Conservation (phyloP, 208 protist genomes). For the Wallacemonas collosoma region DNA sequence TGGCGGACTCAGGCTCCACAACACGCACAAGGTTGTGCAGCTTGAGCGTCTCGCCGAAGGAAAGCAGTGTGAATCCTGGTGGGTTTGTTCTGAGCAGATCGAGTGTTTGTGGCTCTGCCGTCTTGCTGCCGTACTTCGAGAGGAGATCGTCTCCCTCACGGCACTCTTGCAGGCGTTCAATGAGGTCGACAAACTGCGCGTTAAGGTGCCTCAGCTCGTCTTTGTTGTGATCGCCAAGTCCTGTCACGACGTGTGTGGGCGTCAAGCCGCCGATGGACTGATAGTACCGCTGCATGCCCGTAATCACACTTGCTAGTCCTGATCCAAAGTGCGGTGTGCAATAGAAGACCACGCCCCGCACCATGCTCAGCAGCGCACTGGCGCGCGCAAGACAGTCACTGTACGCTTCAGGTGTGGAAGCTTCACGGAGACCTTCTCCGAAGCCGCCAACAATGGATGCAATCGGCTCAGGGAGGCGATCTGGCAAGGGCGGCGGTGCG, state of each 20-base stretch:
- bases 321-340: slow-evolving; percentile 76
- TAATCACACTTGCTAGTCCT: slow-evolving; percentile 57
- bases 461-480: slow-evolving; percentile 9
- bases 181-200: slow-evolving; percentile 53
- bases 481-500: slow-evolving; percentile 16
- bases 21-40: slow-evolving; percentile 53
- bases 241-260: slow-evolving; percentile 56
- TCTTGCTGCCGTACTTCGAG: slow-evolving; percentile 4
- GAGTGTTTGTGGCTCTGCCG: not conserved
- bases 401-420: slow-evolving; percentile 1
- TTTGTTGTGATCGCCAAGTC: slow-evolving; percentile 63
- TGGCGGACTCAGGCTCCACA: slow-evolving; percentile 65
- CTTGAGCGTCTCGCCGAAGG: slow-evolving; percentile 61
- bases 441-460: not conserved
- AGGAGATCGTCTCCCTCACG: slow-evolving; percentile 22
- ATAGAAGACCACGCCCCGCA: slow-evolving; percentile 74
- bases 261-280: slow-evolving; percentile 49
- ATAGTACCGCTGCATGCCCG: slow-evolving; percentile 57
- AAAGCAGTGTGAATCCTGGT: slow-evolving; percentile 29
- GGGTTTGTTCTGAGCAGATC: not conserved
- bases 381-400: slow-evolving; percentile 14
- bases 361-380: slow-evolving; percentile 31
- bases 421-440: not conserved
- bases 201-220: slow-evolving; percentile 44
- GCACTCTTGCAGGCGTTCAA: slow-evolving; percentile 29